phyloP scores from a whole-genome alignment of 2,329 filamentous ascomycete species.

The Paracorniculantispora psalliotae region DNA sequence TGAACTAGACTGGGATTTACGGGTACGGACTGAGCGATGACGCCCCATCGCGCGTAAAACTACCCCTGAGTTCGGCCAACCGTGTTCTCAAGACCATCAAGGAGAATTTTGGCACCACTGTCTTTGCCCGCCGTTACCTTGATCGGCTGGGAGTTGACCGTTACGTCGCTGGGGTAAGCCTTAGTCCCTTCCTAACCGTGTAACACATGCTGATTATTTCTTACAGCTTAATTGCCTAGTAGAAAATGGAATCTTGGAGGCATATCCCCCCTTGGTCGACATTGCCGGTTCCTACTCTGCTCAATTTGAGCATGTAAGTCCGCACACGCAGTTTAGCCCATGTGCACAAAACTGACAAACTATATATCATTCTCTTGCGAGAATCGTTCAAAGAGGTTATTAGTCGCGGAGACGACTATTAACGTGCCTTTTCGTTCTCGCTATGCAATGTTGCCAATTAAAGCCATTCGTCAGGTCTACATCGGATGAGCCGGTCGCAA shows the following conservation, averaged over 20 bases:
- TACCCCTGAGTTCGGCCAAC: conserved; percentile 49
- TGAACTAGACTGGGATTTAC: conserved; percentile 47
- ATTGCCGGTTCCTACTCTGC: conserved; percentile 57
- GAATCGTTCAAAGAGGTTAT: conserved; percentile 45
- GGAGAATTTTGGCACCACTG: conserved; percentile 57
- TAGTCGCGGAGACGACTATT: conserved; percentile 50
- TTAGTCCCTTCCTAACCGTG: too few relatives aligned
- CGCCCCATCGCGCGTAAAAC: conserved; percentile 28
- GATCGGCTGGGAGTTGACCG: conserved; percentile 57
- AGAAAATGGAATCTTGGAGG: conserved; percentile 51
- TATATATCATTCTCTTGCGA: conserved; percentile 43
- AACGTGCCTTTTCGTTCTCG: conserved; percentile 14
- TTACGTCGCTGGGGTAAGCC: conserved; percentile 56
- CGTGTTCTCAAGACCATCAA: conserved; percentile 53
- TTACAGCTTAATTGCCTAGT: conserved; percentile 56
- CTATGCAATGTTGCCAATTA: neutral
- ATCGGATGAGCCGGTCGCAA: neutral
- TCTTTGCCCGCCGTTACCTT: conserved; percentile 58
- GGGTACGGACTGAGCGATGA: conserved; percentile 44
- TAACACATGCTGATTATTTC: too few relatives aligned
- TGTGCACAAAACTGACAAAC: too few relatives aligned
- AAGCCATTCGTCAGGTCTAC: neutral
- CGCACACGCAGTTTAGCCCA: too few relatives aligned
- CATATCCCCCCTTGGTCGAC: conserved; percentile 53
- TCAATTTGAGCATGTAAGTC: conserved; percentile 63